Evolutionary conservation across 2,329 filamentous ascomycete species (phyloP), one percentile per base, ranked within the genome.

Genomic region (Diplodia scrobiculata): DNA sequence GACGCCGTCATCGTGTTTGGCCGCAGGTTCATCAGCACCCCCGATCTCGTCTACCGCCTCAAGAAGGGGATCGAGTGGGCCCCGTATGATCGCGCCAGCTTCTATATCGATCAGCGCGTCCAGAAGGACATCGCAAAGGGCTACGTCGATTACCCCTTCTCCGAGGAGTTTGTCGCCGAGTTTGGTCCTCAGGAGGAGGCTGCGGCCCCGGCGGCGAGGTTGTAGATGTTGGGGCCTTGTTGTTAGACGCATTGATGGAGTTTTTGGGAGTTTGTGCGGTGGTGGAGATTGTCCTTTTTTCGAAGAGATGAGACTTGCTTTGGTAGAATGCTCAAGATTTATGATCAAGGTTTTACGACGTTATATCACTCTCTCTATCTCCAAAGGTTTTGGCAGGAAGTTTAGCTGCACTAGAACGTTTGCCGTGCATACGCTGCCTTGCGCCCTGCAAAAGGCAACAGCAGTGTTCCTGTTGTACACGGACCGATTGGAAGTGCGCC

Each of bases 1-100:
- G 78, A 83, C 51, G 69, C 83, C n/a, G 73, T 73, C 21, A 75
- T 83, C 17, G 80, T 79, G 0, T 83, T 84, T 70, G 82, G 82
- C 6, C 70, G 82, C 32, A 78, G 78, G 63, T 84, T 82, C 67
- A 82, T 83, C 68, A 76, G 77, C 38, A 84, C 77, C 3, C 82
- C 82, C 1, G 82, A 84, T 69, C 71, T 84, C 17, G 77, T 79
- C 2, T 83, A 77, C 68, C 74, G 81, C 34, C 50, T 84, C 34
- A 68, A 77, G 69, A 72, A 81, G 65, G 78, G 78, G 0, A 74
- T 84, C 9, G 73, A 76, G 21, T 72, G 84, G 38, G 76, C 71
- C 14, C 71, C 73, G 51, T 84, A 83, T 68, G 73, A 84, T 69
- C 73, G 82, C 4, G 71, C 74, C 34, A 79, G 76, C 0, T 84